Conservation (phyloP, 1,284 basidiomycete species). For the Xerocomus nothofagi region DNA sequence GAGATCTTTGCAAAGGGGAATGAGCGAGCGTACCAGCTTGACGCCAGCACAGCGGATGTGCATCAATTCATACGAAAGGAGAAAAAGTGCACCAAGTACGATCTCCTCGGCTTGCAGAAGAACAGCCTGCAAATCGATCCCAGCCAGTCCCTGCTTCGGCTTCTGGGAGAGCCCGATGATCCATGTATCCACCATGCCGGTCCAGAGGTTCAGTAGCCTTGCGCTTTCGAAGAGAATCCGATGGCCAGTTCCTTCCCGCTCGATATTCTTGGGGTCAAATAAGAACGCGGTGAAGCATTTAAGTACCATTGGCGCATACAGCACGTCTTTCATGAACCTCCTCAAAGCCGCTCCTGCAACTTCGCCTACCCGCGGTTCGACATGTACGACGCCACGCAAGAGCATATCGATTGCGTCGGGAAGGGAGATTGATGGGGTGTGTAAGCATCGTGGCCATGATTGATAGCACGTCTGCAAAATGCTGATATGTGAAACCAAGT, state of each 20-base stretch:
- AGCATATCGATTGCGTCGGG: constrained; percentile 78
- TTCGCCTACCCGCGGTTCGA: constrained; percentile 75
- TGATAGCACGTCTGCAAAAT: constrained; percentile 82
- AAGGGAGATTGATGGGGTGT: constrained; percentile 48
- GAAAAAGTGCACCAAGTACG: constrained; percentile 75
- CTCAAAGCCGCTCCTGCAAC: constrained; percentile 70
- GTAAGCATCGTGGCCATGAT: constrained; percentile 82
- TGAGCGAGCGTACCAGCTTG: constrained; percentile 57
- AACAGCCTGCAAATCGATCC: constrained; percentile 40
- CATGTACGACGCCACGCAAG: constrained; percentile 79
- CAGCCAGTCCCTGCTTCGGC: constrained; percentile 41
- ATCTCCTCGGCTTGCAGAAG: constrained; percentile 55
- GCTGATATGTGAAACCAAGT: constrained; percentile 65
- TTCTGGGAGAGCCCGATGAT: constrained; percentile 46
- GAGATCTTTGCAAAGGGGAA: constrained; percentile 43
- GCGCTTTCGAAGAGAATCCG: constrained; percentile 64
- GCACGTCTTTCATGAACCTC: constrained; percentile 68
- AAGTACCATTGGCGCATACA: constrained; percentile 63
- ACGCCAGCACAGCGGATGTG: constrained; percentile 57
- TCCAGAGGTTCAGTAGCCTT: constrained; percentile 74
- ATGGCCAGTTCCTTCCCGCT: constrained; percentile 66
- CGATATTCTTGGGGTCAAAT: constrained; percentile 70
- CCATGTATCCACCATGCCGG: constrained; percentile 73
- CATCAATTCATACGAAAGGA: constrained; percentile 66
- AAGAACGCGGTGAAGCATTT: constrained; percentile 74